Evolutionary conservation across 202 grass and related monocot species (phyloP).

Genomic region (Schoenoplectus triqueter): DNA sequence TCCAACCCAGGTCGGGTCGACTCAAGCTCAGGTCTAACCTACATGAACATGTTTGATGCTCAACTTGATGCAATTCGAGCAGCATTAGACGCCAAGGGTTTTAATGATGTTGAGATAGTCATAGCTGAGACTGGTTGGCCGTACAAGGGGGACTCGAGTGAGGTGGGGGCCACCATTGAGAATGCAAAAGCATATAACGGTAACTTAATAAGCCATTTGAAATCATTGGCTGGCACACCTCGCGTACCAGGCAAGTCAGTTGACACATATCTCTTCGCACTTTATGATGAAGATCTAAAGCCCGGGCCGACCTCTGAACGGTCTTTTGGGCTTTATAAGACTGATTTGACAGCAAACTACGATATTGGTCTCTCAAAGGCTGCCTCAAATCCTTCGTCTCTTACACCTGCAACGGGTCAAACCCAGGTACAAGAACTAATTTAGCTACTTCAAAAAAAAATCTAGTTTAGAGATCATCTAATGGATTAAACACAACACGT

Average conservation of each 20-base stretch:
- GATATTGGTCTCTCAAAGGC: constrained; percentile 60
- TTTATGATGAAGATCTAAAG: constrained; percentile 99
- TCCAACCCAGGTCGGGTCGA: constrained; percentile 76
- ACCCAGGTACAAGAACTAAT: constrained; percentile 42
- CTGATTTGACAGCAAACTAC: constrained; percentile 79
- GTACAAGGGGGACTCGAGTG: constrained; percentile 75
- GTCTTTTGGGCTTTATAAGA: constrained; percentile 80
- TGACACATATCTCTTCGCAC: constrained; percentile 90
- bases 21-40: constrained; percentile 65
- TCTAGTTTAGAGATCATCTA: neutral
- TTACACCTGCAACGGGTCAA: constrained; percentile 35
- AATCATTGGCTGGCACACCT: constrained; percentile 69
- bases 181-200: constrained; percentile 82
- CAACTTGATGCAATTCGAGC: constrained; percentile 87
- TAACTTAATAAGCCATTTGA: constrained; percentile 85
- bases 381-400: constrained; percentile 30
- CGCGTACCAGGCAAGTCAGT: constrained; percentile 77
- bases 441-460: neutral
- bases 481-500: neutral
- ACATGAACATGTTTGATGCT: constrained; percentile 99
- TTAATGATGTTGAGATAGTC: constrained; percentile 68
- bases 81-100: constrained; percentile 74
- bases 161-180: constrained; percentile 73
- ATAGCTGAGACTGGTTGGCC: constrained; percentile 98
- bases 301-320: constrained; percentile 71